A percentile compares a stretch with the other conserved stretches of the same genome.
phyloP scores from a whole-genome alignment of 2,329 filamentous ascomycete species.

The Colletotrichum siamense region DNA sequence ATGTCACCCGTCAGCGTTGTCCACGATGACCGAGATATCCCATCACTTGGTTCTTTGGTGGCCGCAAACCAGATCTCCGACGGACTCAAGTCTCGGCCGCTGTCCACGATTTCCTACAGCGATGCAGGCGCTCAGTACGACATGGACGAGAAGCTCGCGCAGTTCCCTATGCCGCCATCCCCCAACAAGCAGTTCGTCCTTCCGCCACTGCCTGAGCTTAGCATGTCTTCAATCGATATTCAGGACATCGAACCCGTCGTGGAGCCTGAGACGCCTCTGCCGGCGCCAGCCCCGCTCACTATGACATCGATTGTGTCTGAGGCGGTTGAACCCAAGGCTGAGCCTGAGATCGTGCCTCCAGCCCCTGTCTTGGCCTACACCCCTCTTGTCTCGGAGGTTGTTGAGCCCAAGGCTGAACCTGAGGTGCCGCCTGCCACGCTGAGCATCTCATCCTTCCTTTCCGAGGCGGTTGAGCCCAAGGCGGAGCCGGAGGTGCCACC shows the following conservation, averaged over 20 bases:
- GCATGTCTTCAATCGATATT: conserved; percentile 49
- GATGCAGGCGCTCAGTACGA: conserved; percentile 59
- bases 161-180: conserved; percentile 60
- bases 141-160: conserved; percentile 56
- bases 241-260: conserved; percentile 49
- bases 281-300: conserved; percentile 36
- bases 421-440: conserved; percentile 31
- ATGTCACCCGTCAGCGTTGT: conserved; percentile 30
- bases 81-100: conserved; percentile 40
- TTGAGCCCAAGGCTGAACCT: conserved; percentile 36
- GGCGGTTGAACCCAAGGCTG: conserved; percentile 37
- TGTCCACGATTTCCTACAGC: conserved; percentile 57
- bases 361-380: conserved; percentile 39
- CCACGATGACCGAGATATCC: conserved; percentile 28
- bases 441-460: conserved; percentile 40
- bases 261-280: conserved; percentile 36
- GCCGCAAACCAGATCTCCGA: conserved; percentile 28
- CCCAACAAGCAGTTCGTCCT: conserved; percentile 38
- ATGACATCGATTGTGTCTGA: conserved; percentile 36
- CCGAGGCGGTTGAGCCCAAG: conserved; percentile 44
- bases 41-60: conserved; percentile 50
- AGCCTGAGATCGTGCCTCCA: conserved; percentile 25
- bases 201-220: conserved; percentile 39
- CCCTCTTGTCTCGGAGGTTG: conserved; percentile 47
- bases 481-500: conserved; percentile 20